Evolutionary conservation across 2,329 filamentous ascomycete species (phyloP).

Genomic region (Colletotrichum agaves): DNA sequence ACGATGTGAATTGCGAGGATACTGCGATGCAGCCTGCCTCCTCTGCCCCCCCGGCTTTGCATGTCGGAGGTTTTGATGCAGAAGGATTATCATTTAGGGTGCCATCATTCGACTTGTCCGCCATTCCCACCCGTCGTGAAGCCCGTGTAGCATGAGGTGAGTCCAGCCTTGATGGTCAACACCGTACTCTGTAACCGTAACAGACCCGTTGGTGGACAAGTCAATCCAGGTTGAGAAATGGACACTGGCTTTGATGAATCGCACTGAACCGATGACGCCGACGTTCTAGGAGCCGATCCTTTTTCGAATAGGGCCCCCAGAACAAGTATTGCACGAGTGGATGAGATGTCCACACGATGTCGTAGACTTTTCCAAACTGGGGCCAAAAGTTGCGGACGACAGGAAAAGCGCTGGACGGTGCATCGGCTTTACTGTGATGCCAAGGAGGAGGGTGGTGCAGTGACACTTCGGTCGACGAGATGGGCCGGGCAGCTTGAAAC

Average conservation of each 20-base stretch:
- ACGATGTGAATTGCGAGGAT: slow-evolving; percentile 15
- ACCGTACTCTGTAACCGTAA: not conserved
- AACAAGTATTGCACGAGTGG: too few species aligned
- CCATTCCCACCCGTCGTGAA: slow-evolving; percentile 18
- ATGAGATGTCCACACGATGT: too few species aligned
- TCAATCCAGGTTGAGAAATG: not conserved
- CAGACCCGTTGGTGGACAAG: slow-evolving; percentile 7
- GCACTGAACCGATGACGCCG: too few species aligned
- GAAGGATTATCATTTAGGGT: slow-evolving; percentile 19
- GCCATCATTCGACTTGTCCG: slow-evolving; percentile 14
- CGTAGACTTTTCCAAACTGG: not conserved
- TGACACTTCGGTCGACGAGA: slow-evolving; percentile 14
- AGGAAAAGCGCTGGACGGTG: not conserved
- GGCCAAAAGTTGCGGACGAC: slow-evolving; percentile 5
- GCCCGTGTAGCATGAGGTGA: slow-evolving; percentile 12
- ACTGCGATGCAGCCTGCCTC: slow-evolving; percentile 12
- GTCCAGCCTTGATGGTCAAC: not conserved
- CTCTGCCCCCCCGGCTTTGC: slow-evolving; percentile 22
- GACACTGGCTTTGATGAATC: too few species aligned
- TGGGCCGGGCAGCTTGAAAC: slow-evolving; percentile 13
- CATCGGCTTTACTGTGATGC: slow-evolving; percentile 10
- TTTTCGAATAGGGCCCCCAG: too few species aligned
- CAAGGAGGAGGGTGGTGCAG: slow-evolving; percentile 15
- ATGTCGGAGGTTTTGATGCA: slow-evolving; percentile 28
- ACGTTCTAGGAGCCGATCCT: not conserved